Evolutionary conservation across 2,329 filamentous ascomycete genomes (phyloP).

Genomic region (Paramyrothecium sp.): DNA sequence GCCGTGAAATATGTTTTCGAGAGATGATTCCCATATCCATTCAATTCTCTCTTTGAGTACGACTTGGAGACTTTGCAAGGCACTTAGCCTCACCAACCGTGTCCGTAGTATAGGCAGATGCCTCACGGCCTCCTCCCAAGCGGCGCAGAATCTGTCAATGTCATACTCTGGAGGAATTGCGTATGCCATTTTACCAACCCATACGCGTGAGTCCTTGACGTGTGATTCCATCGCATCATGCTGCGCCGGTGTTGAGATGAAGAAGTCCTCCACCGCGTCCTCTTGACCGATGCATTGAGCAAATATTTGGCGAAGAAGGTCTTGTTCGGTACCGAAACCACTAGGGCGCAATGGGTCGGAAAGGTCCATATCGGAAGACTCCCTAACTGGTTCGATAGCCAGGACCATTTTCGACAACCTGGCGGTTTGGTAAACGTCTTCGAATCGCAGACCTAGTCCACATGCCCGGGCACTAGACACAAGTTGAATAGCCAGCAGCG

Average conservation of each 20-base stretch:
- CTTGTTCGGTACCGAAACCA: not conserved
- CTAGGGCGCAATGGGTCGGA: slow-evolving; percentile 12
- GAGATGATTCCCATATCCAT: slow-evolving; percentile 6
- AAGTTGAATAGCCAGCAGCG: slow-evolving; percentile 41
- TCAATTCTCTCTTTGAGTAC: slow-evolving; percentile 10
- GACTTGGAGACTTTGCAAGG: slow-evolving; percentile 11
- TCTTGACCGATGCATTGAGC: not conserved
- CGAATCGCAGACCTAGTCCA: slow-evolving; percentile 38
- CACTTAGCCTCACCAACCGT: slow-evolving; percentile 14
- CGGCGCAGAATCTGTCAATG: slow-evolving; percentile 9
- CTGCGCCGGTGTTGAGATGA: slow-evolving; percentile 16
- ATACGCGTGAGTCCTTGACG: slow-evolving; percentile 9
- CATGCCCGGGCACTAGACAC: slow-evolving; percentile 30
- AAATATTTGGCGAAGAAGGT: not conserved
- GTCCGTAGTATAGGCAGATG: slow-evolving; percentile 13
- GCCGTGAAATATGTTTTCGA: not conserved
- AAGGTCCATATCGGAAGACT: not conserved
- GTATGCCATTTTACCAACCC: slow-evolving; percentile 17
- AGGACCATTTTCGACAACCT: slow-evolving; percentile 15
- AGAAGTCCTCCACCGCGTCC: slow-evolving; percentile 8
- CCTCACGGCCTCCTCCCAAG: slow-evolving; percentile 8
- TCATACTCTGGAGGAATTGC: slow-evolving; percentile 8
- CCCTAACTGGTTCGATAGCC: slow-evolving; percentile 10
- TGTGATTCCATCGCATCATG: slow-evolving; percentile 19
- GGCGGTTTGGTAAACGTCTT: slow-evolving; percentile 36